phyloP scores from a whole-genome alignment of 1,284 basidiomycete species.

The Naganishia albida region DNA sequence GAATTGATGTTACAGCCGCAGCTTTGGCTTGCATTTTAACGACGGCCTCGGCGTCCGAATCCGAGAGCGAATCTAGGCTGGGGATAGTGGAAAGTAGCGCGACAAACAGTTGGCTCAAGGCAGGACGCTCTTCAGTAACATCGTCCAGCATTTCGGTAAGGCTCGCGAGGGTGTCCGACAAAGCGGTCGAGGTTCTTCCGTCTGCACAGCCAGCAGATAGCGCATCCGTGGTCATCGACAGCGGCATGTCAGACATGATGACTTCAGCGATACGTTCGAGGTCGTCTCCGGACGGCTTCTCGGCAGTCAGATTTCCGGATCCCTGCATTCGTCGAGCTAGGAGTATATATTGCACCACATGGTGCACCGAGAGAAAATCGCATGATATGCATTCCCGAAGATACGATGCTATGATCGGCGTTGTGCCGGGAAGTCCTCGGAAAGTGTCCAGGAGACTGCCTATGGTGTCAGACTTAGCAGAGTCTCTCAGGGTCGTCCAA shows the following conservation, averaged over 20 bases:
- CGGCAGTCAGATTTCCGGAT: background rate
- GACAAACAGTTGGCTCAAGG: constrained; percentile 5
- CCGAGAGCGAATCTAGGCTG: background rate
- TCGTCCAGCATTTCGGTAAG: background rate
- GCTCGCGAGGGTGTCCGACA: background rate
- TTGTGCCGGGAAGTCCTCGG: constrained; percentile 1
- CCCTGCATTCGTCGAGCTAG: background rate
- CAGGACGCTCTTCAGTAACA: constrained; percentile 5
- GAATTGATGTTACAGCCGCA: background rate
- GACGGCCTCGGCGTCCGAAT: background rate
- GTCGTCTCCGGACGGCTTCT: constrained; percentile 4
- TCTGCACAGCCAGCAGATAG: background rate
- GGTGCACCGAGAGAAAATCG: background rate
- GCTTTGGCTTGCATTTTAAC: background rate
- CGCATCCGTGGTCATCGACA: background rate
- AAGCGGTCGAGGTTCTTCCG: background rate
- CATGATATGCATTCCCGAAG: constrained; percentile 17
- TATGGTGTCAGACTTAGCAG: background rate
- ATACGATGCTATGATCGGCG: constrained; percentile 8
- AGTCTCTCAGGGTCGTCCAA: background rate
- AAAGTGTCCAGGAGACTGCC: constrained; percentile 5
- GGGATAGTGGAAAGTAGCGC: constrained; percentile 3
- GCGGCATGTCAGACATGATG: background rate
- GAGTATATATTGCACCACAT: constrained; percentile 3
- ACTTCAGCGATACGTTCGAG: constrained; percentile 3